A percentile compares a stretch with the other conserved stretches of the same genome.
Evolutionary conservation across 805 yeast species (phyloP).

Genomic region (Starmerella khaoyaiensis): DNA sequence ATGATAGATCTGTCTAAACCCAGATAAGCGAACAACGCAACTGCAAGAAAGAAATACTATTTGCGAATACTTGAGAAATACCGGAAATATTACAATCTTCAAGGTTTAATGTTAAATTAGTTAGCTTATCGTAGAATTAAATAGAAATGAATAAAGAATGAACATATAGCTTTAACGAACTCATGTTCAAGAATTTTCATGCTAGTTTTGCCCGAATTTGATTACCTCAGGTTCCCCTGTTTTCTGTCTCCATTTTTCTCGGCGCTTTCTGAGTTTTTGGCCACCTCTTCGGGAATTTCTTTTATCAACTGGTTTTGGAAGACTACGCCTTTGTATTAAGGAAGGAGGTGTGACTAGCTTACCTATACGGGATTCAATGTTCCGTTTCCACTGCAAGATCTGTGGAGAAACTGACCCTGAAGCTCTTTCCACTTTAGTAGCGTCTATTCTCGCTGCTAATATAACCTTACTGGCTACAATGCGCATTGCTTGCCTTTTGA

Average conservation of each 20-base stretch:
- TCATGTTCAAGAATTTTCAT: too few species aligned
- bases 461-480: slow-evolving; percentile 67
- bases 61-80: too few species aligned
- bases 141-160: too few species aligned
- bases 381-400: slow-evolving; percentile 36
- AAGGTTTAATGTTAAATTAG: too few species aligned
- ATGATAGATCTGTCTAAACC: too few species aligned
- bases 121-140: too few species aligned
- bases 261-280: slow-evolving; percentile 59
- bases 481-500: slow-evolving; percentile 53
- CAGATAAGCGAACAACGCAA: too few species aligned
- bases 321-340: slow-evolving; percentile 42
- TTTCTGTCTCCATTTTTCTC: slow-evolving; percentile 44
- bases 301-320: slow-evolving; percentile 63
- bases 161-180: too few species aligned
- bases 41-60: too few species aligned
- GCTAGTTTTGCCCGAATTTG: background rate
- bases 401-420: slow-evolving; percentile 42
- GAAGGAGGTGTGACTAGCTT: slow-evolving; percentile 72
- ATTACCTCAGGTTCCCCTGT: background rate
- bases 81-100: too few species aligned
- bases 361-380: slow-evolving; percentile 50
- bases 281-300: slow-evolving; percentile 83
- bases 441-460: slow-evolving; percentile 66
- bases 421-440: slow-evolving; percentile 33